A percentile compares a stretch with the other conserved stretches of the same genome.
Conservation (phyloP, 2,329 filamentous ascomycete genomes). For the Cercospora brassicicola region DNA sequence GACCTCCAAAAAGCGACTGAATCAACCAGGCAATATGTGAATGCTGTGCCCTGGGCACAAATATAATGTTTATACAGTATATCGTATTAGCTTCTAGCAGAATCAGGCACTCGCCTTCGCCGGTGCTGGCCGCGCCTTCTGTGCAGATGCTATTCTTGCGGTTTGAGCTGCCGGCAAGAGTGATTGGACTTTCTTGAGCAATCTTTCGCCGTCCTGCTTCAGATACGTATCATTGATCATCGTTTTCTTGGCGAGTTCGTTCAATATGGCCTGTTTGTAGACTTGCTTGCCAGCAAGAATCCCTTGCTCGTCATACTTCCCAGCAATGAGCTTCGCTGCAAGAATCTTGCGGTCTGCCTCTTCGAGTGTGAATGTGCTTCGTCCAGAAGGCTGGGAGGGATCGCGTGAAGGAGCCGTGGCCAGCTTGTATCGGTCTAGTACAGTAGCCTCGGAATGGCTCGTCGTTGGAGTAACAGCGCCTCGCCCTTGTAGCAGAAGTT, state of each 20-base stretch:
- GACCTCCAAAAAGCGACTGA: neutral
- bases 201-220: constrained; percentile 33
- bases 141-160: neutral
- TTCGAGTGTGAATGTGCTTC: neutral
- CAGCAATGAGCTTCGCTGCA: constrained; percentile 26
- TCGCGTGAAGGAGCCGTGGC: constrained; percentile 21
- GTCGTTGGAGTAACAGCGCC: constrained; percentile 29
- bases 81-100: neutral
- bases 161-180: constrained; percentile 18
- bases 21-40: neutral
- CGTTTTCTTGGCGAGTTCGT: constrained; percentile 27
- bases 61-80: neutral
- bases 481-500: constrained; percentile 26
- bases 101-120: constrained; percentile 1
- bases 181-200: constrained; percentile 36
- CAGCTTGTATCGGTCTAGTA: constrained; percentile 30
- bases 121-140: neutral
- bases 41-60: neutral
- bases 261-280: constrained; percentile 23
- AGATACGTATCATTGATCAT: constrained; percentile 33
- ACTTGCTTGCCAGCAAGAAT: constrained; percentile 11
- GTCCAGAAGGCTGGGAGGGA: neutral
- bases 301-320: constrained; percentile 18
- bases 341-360: constrained; percentile 11
- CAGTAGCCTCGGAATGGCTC: constrained; percentile 27